Evolutionary conservation across 805 yeast species (phyloP).

Genomic region (Ascoidea tarda): DNA sequence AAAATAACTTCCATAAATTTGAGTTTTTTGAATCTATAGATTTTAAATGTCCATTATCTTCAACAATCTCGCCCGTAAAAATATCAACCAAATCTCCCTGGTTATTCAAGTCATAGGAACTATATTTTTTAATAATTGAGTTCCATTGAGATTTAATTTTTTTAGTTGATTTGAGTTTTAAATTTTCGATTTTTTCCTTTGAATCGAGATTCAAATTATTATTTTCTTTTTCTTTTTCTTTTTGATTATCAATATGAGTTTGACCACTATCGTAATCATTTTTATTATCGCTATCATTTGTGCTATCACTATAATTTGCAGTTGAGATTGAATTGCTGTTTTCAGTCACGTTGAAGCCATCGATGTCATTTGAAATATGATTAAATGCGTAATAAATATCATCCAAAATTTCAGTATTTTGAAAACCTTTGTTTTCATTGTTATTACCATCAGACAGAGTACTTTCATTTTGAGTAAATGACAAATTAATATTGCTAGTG

Average conservation of each 20-base stretch:
- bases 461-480: too few species aligned
- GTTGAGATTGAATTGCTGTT: background rate
- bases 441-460: too few species aligned
- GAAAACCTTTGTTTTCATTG: too few species aligned
- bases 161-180: constrained; percentile 1
- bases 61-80: constrained; percentile 43
- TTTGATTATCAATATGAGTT: too few species aligned
- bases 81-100: constrained; percentile 59
- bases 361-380: background rate
- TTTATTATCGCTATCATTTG: too few species aligned
- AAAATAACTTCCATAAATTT: constrained; percentile 9
- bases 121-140: constrained; percentile 36
- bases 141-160: constrained; percentile 25
- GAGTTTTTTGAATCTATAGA: constrained; percentile 35
- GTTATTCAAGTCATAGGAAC: constrained; percentile 27
- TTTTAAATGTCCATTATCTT: constrained; percentile 57
- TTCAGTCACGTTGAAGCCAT: background rate
- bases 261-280: background rate
- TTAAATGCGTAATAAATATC: too few species aligned
- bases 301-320: background rate
- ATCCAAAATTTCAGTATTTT: too few species aligned
- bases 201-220: background rate
- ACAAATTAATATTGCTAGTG: background rate
- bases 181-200: background rate
- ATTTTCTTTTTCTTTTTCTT: background rate